phyloP scores from a whole-genome alignment of 1,139 yeast genomes.

The Yamadazyma jaroonii region DNA sequence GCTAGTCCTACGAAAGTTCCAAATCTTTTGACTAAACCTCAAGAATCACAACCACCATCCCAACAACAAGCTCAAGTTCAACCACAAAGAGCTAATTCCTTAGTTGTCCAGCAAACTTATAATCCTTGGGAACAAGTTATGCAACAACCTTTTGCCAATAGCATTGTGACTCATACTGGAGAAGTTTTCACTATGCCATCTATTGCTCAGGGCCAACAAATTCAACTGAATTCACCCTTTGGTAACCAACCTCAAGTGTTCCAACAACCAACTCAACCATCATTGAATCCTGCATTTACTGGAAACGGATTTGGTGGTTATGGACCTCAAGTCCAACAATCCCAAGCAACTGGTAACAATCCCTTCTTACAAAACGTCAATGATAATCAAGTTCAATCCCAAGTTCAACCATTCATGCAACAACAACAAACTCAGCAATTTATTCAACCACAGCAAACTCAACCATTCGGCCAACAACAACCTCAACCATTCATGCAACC shows the following conservation, averaged over 20 bases:
- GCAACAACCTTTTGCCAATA: constrained; percentile 9
- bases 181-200: constrained; percentile 12
- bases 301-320: constrained; percentile 62
- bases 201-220: constrained; percentile 13
- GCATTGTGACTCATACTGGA: constrained; percentile 11
- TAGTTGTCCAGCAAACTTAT: constrained; percentile 41
- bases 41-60: constrained; percentile 1
- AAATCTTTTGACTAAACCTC: constrained; percentile 2
- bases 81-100: constrained; percentile 25
- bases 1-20: constrained; percentile 2
- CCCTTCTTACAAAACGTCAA: constrained; percentile 21
- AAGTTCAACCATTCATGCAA: constrained; percentile 11
- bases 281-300: constrained; percentile 35
- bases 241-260: constrained; percentile 10
- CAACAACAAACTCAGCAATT: constrained; percentile 17
- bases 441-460: constrained; percentile 8
- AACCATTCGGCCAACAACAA: constrained; percentile 11
- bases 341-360: constrained; percentile 23
- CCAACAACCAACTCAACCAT: constrained; percentile 12
- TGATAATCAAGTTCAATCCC: constrained; percentile 12
- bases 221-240: constrained; percentile 14
- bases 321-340: constrained; percentile 26
- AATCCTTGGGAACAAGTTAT: constrained; percentile 41
- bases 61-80: constrained; percentile 7
- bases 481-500: constrained; percentile 7